A percentile compares a stretch with the other conserved stretches of the same genome.
phyloP scores from a whole-genome alignment of 1,139 yeast species.

The Hyphopichia fennica region DNA sequence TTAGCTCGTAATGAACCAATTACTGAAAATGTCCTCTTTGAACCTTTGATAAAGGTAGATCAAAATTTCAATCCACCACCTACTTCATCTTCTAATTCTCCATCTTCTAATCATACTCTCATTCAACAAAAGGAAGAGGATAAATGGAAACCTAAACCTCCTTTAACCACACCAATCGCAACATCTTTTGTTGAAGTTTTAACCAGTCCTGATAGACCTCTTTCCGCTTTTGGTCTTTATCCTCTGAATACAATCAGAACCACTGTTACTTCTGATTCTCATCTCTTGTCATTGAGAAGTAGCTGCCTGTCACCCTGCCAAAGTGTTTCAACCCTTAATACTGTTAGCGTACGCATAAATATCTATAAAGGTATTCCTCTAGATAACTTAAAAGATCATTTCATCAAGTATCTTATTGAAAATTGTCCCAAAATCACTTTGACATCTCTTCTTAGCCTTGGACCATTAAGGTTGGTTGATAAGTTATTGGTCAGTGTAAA shows the following conservation, averaged over 20 bases:
- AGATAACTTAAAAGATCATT: constrained; percentile 26
- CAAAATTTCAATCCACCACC: no score
- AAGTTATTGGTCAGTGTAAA: constrained; percentile 19
- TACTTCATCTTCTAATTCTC: no score
- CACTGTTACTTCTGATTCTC: neutral
- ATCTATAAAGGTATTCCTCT: constrained; percentile 19
- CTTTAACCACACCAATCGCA: neutral
- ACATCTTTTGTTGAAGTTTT: neutral
- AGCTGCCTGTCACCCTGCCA: constrained; percentile 16
- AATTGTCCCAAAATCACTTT: constrained; percentile 23
- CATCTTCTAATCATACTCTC: no score
- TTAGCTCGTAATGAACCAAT: neutral
- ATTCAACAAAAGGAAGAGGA: no score
- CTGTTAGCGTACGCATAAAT: constrained; percentile 15
- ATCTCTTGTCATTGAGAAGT: neutral
- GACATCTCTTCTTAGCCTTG: constrained; percentile 28
- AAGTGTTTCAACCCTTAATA: constrained; percentile 14
- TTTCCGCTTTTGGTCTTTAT: neutral
- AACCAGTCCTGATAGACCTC: neutral
- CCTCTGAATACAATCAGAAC: neutral
- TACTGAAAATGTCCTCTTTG: neutral
- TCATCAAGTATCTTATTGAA: constrained; percentile 28
- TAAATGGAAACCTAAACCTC: neutral
- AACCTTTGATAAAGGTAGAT: neutral
- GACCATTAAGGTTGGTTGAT: constrained; percentile 41